phyloP scores from a whole-genome alignment of 2,329 filamentous ascomycete species.

The Paraconiothyrium brasiliense region DNA sequence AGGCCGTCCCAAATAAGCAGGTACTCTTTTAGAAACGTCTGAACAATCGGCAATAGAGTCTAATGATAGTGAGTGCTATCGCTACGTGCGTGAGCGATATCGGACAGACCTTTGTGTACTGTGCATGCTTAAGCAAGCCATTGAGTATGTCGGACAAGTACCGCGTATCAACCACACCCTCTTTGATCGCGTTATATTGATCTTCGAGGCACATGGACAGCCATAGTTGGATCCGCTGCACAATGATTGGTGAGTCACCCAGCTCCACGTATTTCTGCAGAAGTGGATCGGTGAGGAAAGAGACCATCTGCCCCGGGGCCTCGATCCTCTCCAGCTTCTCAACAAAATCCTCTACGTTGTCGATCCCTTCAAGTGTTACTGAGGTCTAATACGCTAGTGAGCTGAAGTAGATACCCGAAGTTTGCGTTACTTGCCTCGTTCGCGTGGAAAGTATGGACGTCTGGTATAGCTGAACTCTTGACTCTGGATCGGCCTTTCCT shows the following conservation, averaged over 20 bases:
- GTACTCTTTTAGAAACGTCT: conserved; percentile 47
- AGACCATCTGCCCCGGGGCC: conserved; percentile 81
- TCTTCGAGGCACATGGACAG: conserved; percentile 50
- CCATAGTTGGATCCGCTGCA: conserved; percentile 49
- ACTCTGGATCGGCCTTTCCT: conserved; percentile 60
- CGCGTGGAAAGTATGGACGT: conserved; percentile 77
- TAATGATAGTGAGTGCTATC: conserved; percentile 27
- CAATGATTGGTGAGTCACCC: conserved; percentile 39
- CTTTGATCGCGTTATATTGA: conserved; percentile 35
- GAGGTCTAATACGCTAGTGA: conserved; percentile 41
- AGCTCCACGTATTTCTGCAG: conserved; percentile 78
- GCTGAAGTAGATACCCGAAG: conserved; percentile 2
- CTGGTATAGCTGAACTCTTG: conserved; percentile 65
- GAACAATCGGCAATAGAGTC: conserved; percentile 41
- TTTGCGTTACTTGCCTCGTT: conserved; percentile 61
- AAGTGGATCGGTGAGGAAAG: conserved; percentile 77
- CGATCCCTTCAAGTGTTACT: conserved; percentile 76
- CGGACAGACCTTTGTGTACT: conserved; percentile 45
- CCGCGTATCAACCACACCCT: conserved; percentile 25
- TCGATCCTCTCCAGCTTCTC: conserved; percentile 80
- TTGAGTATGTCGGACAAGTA: conserved; percentile 44
- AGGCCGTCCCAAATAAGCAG: conserved; percentile 49
- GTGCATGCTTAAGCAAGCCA: conserved; percentile 44
- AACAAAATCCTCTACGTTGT: conserved; percentile 74
- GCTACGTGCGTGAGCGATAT: not conserved